These are phyloP conservation scores for Hondaea fermentalgiana DNA, from an alignment of 108 stramenopile species.

Conservation along the genomic window DNA sequence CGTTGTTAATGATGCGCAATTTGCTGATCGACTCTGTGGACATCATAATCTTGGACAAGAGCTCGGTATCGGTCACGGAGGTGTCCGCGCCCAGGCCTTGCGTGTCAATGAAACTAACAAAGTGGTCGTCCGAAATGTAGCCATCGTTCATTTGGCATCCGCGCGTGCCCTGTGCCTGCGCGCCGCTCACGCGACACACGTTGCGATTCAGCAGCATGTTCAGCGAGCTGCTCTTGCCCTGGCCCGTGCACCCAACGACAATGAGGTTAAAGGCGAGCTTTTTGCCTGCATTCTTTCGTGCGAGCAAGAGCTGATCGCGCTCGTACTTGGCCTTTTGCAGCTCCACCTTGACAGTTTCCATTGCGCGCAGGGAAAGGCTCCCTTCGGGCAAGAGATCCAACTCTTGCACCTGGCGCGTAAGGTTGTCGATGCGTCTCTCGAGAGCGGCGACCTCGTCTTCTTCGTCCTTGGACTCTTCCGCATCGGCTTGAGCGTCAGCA, in stretches of 20 bases:
- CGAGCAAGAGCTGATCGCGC: no score
- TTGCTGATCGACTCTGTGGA: background rate
- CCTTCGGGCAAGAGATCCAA: no score
- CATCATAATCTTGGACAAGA: conserved; percentile 6
- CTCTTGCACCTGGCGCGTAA: no score
- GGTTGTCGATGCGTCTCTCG: no score
- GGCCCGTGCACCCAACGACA: background rate
- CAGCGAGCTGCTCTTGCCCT: background rate
- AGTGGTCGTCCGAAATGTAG: background rate
- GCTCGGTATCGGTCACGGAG: background rate
- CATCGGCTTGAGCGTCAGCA: no score
- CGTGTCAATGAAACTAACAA: background rate
- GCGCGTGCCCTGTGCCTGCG: background rate
- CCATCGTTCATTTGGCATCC: conserved; percentile 4
- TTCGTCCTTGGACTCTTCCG: no score
- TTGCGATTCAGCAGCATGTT: conserved; percentile 6
- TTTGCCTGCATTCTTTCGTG: no score
- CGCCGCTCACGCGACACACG: background rate
- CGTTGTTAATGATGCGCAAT: conserved; percentile 6
- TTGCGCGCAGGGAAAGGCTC: no score
- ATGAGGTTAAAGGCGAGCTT: background rate
- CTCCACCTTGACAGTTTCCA: no score
- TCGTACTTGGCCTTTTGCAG: no score
- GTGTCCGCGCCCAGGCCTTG: conserved; percentile 10
- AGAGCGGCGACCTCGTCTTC: no score